phyloP scores from a whole-genome alignment of 2,329 filamentous ascomycete species.

The Arthrocladium fulminans region DNA sequence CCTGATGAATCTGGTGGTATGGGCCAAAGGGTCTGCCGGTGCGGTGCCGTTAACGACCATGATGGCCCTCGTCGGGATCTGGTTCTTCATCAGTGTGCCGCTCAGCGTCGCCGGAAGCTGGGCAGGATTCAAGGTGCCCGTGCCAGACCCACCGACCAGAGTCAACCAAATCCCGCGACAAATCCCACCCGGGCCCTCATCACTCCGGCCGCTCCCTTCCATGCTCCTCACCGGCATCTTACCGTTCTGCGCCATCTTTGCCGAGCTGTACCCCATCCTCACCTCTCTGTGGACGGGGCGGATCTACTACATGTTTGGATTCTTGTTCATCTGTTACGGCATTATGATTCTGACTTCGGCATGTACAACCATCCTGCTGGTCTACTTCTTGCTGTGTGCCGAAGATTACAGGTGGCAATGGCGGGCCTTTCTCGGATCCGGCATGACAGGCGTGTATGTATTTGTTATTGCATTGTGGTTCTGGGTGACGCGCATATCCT shows the following conservation, averaged over 20 bases:
- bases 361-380: slow-evolving; percentile 82
- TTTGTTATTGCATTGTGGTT: slow-evolving; percentile 87
- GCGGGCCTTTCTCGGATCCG: slow-evolving; percentile 85
- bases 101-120: slow-evolving; percentile 84
- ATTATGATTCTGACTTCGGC: slow-evolving; percentile 95
- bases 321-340: slow-evolving; percentile 94
- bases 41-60: slow-evolving; percentile 96
- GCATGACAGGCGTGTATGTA: slow-evolving; percentile 83
- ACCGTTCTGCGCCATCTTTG: slow-evolving; percentile 93
- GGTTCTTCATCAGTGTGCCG: slow-evolving; percentile 94
- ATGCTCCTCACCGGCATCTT: slow-evolving; percentile 87
- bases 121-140: slow-evolving; percentile 73
- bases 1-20: slow-evolving; percentile 89
- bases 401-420: slow-evolving; percentile 99
- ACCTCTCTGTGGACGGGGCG: slow-evolving; percentile 97
- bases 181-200: slow-evolving; percentile 75
- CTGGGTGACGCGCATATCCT: slow-evolving; percentile 77
- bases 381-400: slow-evolving; percentile 90
- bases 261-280: slow-evolving; percentile 99
- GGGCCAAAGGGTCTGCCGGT: slow-evolving; percentile 83
- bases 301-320: slow-evolving; percentile 99
- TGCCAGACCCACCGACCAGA: slow-evolving; percentile 70
- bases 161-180: slow-evolving; percentile 98
- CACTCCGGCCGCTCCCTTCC: slow-evolving; percentile 77
- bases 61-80: slow-evolving; percentile 85